Evolutionary conservation across 176 grass and related monocot species (phyloP).

Genomic region (Themeda triandra): DNA sequence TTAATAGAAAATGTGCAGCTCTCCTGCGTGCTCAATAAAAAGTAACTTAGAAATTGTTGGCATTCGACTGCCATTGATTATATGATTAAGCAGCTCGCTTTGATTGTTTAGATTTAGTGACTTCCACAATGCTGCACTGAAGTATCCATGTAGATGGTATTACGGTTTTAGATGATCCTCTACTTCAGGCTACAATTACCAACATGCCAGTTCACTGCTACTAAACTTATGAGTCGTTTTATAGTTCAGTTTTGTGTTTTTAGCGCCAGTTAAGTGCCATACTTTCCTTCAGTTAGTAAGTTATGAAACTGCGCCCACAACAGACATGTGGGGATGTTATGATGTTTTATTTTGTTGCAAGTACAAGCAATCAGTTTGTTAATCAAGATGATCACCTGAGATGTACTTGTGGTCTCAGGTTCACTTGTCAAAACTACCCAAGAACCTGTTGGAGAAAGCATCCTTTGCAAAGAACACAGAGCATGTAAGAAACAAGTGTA

Average conservation of each 20-base stretch:
- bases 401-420: conserved; percentile 34
- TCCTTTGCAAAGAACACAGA: conserved; percentile 71
- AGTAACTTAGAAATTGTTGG: no score
- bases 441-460: conserved; percentile 78
- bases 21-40: no score
- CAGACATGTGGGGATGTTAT: not conserved
- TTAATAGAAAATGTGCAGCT: no score
- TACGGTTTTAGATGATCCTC: not conserved
- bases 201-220: not conserved
- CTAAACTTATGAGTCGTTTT: not conserved
- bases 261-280: not conserved
- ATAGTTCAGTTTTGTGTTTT: not conserved
- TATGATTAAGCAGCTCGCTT: not conserved
- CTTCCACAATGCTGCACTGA: not conserved
- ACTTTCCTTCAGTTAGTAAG: not conserved
- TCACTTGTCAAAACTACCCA: conserved; percentile 70
- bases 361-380: not conserved
- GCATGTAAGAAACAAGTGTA: conserved; percentile 47
- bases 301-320: not conserved
- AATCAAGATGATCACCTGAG: not conserved
- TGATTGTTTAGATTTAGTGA: not conserved
- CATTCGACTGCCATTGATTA: not conserved
- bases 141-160: no score
- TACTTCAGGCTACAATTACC: not conserved
- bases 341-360: not conserved